Percentiles rank a stretch among this genome's conserved stretches.
Evolutionary conservation across 768 basidiomycete genomes (phyloP).

Genomic region (Kwoniella bestiolae): DNA sequence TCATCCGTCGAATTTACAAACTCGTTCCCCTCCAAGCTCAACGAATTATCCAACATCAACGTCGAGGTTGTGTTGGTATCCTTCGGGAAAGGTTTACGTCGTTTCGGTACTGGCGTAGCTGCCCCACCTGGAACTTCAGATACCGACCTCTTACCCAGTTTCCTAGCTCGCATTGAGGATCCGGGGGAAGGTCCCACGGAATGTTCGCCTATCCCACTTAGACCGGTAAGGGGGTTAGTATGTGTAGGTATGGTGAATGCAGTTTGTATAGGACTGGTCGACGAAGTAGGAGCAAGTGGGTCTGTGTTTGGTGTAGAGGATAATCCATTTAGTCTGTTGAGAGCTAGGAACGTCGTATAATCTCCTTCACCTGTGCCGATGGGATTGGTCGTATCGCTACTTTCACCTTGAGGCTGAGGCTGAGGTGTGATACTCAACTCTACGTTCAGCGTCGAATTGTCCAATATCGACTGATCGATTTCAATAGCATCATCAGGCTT

Average conservation of each 20-base stretch:
- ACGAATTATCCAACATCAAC: not conserved
- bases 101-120: conserved; percentile 39
- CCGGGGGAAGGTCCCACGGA: conserved; percentile 25
- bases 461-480: conserved; percentile 15
- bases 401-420: no score
- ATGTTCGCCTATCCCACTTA: conserved; percentile 3
- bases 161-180: conserved; percentile 34
- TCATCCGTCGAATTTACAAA: not conserved
- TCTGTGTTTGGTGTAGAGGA: not conserved
- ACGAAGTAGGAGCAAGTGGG: not conserved
- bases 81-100: conserved; percentile 8
- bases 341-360: conserved; percentile 24
- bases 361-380: not conserved
- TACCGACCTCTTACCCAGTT: conserved; percentile 33
- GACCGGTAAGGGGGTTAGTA: not conserved
- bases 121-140: conserved; percentile 40
- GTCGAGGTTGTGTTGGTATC: not conserved
- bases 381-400: not conserved
- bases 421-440: conserved; percentile 15
- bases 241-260: not conserved
- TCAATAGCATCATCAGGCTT: not conserved
- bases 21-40: not conserved
- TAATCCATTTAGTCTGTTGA: conserved; percentile 4
- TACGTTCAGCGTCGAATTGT: conserved; percentile 1
- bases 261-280: not conserved